A percentile compares a stretch with the other conserved stretches of the same genome.
Conservation (phyloP, 2,329 filamentous ascomycete genomes). For the Ceratocystis albifundus region DNA sequence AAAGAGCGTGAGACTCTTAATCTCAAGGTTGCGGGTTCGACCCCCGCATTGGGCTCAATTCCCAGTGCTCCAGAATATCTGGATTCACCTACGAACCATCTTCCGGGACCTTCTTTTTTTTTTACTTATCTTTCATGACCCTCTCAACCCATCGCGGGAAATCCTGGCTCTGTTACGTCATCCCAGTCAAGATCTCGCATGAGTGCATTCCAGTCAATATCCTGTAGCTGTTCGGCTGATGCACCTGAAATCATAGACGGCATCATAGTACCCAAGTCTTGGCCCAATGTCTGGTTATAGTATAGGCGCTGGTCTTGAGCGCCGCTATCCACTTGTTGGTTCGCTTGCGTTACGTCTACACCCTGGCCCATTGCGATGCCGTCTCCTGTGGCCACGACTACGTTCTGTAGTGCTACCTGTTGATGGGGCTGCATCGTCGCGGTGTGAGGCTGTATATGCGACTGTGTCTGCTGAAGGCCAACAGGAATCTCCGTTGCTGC, state of each 20-base stretch:
- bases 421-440: background rate
- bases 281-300: background rate
- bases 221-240: slow-evolving; percentile 32
- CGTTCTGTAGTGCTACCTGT: background rate
- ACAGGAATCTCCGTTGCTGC: slow-evolving; percentile 14
- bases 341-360: background rate
- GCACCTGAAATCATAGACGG: slow-evolving; percentile 23
- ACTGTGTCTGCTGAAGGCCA: background rate
- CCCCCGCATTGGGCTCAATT: slow-evolving; percentile 29
- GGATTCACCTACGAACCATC: background rate
- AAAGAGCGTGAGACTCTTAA: slow-evolving; percentile 63
- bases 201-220: slow-evolving; percentile 41
- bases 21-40: slow-evolving; percentile 36
- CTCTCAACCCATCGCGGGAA: background rate
- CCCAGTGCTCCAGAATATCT: slow-evolving; percentile 18
- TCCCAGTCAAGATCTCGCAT: slow-evolving; percentile 42
- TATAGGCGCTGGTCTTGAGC: background rate
- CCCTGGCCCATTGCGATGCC: background rate
- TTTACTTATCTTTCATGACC: background rate
- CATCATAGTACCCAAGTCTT: background rate
- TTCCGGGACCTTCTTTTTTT: background rate
- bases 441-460: background rate
- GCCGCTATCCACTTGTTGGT: background rate
- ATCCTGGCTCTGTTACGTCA: slow-evolving; percentile 17
- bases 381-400: background rate